These are phyloP conservation scores for Euphorbia celastroides DNA, from an alignment of 441 rosid genomes.

Conservation along the genomic window DNA sequence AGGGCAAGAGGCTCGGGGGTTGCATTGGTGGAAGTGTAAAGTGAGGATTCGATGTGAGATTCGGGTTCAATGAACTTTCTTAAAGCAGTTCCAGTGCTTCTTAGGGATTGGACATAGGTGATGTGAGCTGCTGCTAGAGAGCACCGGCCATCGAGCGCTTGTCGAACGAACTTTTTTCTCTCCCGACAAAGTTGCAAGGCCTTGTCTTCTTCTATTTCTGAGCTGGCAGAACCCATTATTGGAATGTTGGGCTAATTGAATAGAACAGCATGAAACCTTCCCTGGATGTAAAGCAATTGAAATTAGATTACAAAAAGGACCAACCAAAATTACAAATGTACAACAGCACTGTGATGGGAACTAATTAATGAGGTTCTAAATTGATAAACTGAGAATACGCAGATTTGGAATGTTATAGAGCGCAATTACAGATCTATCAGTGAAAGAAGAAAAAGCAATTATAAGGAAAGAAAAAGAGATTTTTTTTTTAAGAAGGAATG, in stretches of 20 bases:
- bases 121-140: slow-evolving; percentile 78
- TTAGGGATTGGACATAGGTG: slow-evolving; percentile 66
- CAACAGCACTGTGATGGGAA: neutral
- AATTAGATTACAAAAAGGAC: neutral
- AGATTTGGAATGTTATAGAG: neutral
- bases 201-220: slow-evolving; percentile 80
- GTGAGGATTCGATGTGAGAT: slow-evolving; percentile 60
- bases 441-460: neutral
- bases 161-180: slow-evolving; percentile 76
- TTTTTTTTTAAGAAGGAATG: neutral
- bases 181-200: slow-evolving; percentile 85
- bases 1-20: slow-evolving; percentile 68
- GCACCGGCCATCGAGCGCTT: slow-evolving; percentile 94
- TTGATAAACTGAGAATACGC: slow-evolving; percentile 1
- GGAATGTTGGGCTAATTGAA: slow-evolving; percentile 13
- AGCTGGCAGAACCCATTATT: slow-evolving; percentile 67
- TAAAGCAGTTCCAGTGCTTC: slow-evolving; percentile 64
- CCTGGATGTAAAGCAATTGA: slow-evolving; percentile 27
- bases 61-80: slow-evolving; percentile 74
- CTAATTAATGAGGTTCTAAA: neutral
- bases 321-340: neutral
- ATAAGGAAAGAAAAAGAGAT: neutral
- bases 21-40: slow-evolving; percentile 68
- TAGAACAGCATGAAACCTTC: slow-evolving; percentile 14
- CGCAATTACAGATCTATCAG: neutral